Conservation (phyloP, 129 eudicot genomes). For the Lactuca saligna region DNA sequence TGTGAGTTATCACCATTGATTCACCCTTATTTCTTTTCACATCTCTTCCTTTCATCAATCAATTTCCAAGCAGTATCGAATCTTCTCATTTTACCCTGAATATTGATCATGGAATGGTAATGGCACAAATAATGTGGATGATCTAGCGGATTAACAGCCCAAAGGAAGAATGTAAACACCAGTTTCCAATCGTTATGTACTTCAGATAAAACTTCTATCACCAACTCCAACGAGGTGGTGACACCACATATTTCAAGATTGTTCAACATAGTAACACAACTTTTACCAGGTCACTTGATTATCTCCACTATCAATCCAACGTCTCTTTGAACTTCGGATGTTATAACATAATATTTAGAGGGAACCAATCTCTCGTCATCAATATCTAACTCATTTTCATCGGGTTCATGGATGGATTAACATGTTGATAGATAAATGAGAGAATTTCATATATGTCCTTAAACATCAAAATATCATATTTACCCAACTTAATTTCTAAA, state of each 20-base stretch:
- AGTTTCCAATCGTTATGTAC: conserved; percentile 57
- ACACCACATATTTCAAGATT: conserved; percentile 48
- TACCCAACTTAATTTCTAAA: no score
- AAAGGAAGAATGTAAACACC: conserved; percentile 57
- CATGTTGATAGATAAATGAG: no score
- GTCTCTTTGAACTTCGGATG: conserved; percentile 17
- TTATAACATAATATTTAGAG: neutral
- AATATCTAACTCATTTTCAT: conserved; percentile 3
- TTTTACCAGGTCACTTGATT: conserved; percentile 19
- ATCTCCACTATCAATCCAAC: conserved; percentile 41
- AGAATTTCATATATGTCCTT: no score
- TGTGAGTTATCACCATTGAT: conserved; percentile 15
- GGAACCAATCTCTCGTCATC: conserved; percentile 7
- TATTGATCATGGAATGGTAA: conserved; percentile 58
- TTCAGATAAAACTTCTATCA: conserved; percentile 46
- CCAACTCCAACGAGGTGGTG: conserved; percentile 36
- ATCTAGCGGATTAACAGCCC: conserved; percentile 60
- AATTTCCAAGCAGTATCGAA: conserved; percentile 65
- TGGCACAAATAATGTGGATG: conserved; percentile 42
- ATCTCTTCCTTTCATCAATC: conserved; percentile 53
- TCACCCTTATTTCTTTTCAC: conserved; percentile 4
- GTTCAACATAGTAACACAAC: conserved; percentile 28
- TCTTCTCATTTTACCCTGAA: conserved; percentile 56
- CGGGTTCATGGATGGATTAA: neutral
- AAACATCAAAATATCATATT: no score